Base-by-base conservation (phyloP, 768 basidiomycete genomes). In the Cystobasidium tubakii region DNA sequence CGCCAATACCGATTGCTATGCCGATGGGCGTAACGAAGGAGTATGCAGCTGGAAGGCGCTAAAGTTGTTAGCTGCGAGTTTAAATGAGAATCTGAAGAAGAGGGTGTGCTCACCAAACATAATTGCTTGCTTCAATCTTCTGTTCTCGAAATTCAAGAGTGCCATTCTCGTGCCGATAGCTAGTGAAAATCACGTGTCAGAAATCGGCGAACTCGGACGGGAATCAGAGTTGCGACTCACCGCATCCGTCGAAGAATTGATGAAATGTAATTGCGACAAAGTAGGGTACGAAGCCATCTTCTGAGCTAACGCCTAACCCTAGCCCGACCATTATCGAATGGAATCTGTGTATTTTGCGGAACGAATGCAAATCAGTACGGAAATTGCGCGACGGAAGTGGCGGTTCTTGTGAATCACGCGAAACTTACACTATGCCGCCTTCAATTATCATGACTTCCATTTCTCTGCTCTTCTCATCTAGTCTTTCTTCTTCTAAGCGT, bases 1-100 rank as follows among this genome's bases (percentile, higher is more conserved):
- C 57, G 15, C 57, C 57, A 34, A 60, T 34, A 17, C 57, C 57
- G 23, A 60, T 60, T 10, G 57, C 57, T 29, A 60, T 60, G 9
- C 57, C 57, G 7, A 60, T 29, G 4, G 57, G 57, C 29, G 57
- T 60, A 25, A 60, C 57, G 27, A 60, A 21, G 12, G 29, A 9
- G 21, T 60, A 60, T 27, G 57, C 57, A 34, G 57, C 57, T 60
- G 6, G 13, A 25, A 29, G 13, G 15, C 7, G 53, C n/a, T n/a
- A n/a, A n/a, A n/a, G n/a, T n/a, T n/a, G n/a, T n/a, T n/a, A n/a
- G n/a, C n/a, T n/a, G n/a, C n/a, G n/a, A n/a, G n/a, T n/a, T n/a
- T n/a, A n/a, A n/a, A n/a, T n/a, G n/a, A n/a, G n/a, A n/a, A n/a
- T n/a, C n/a, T n/a, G n/a, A n/a, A n/a, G n/a, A n/a, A n/a, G n/a